These are phyloP conservation scores for Colletotrichum liaoningense DNA, from an alignment of 2,329 filamentous ascomycete genomes.

Conservation along the genomic window DNA sequence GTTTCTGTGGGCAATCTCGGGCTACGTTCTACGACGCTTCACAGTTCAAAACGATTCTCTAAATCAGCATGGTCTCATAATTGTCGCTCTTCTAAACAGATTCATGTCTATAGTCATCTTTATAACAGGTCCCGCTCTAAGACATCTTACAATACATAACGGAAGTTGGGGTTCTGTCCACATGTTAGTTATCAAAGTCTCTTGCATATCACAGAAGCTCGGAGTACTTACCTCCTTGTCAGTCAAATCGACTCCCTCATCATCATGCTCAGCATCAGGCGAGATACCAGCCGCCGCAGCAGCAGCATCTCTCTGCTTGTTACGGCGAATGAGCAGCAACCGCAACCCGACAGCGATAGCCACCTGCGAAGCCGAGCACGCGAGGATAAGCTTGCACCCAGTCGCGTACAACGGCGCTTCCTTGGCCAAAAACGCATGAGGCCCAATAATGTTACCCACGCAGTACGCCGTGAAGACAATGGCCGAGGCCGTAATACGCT, in stretches of 20 bases:
- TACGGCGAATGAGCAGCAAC: constrained; percentile 48
- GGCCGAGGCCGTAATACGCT: constrained; percentile 56
- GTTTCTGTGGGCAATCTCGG: not conserved
- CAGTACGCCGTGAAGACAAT: constrained; percentile 59
- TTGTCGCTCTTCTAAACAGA: not conserved
- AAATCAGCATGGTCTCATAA: not conserved
- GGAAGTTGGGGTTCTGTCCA: constrained; percentile 42
- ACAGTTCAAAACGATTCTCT: not conserved
- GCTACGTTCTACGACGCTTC: not conserved
- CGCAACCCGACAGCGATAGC: constrained; percentile 48
- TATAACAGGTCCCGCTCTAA: too few species aligned
- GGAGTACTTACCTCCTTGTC: constrained; percentile 49
- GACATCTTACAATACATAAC: constrained; percentile 41
- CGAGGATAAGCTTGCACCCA: constrained; percentile 62
- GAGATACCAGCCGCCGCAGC: constrained; percentile 34
- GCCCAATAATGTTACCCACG: constrained; percentile 58
- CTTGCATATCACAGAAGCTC: not conserved
- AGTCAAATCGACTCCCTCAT: constrained; percentile 47
- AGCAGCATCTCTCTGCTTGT: constrained; percentile 50
- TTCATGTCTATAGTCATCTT: not conserved
- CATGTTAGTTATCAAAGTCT: not conserved
- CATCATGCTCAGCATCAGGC: constrained; percentile 39
- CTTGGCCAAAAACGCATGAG: constrained; percentile 55
- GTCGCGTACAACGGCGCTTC: constrained; percentile 62
- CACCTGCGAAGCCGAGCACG: constrained; percentile 56